Conservation (phyloP, 2,329 filamentous ascomycete species). For the Ustilaginoidea virens region DNA sequence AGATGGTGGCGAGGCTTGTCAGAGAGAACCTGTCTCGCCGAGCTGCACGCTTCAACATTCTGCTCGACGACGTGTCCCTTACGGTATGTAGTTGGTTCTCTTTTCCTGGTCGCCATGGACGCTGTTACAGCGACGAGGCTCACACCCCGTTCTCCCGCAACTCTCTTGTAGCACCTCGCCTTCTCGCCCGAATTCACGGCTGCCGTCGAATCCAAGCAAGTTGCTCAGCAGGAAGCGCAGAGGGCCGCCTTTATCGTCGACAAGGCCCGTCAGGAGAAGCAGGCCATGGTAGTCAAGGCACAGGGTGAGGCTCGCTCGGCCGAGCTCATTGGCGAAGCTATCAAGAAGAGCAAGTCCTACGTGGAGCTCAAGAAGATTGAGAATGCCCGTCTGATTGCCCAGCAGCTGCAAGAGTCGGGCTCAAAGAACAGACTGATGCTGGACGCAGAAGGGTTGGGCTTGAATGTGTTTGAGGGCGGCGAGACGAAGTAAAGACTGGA, state of each 20-base stretch:
- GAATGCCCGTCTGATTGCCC: slow-evolving; percentile 82
- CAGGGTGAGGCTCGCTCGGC: slow-evolving; percentile 98
- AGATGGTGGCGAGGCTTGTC: slow-evolving; percentile 84
- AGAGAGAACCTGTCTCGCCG: slow-evolving; percentile 83
- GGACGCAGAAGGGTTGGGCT: slow-evolving; percentile 75
- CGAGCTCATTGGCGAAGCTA: slow-evolving; percentile 93
- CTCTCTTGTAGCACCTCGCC: slow-evolving; percentile 41
- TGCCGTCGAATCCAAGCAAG: slow-evolving; percentile 59
- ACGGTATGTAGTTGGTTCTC: slow-evolving; percentile 45
- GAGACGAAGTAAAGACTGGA: slow-evolving; percentile 25
- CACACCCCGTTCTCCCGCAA: not conserved
- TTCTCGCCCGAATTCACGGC: slow-evolving; percentile 63
- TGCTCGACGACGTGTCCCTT: slow-evolving; percentile 91
- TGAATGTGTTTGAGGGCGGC: slow-evolving; percentile 59
- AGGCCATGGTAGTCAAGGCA: slow-evolving; percentile 93
- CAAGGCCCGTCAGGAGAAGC: slow-evolving; percentile 98
- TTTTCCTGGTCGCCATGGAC: not conserved
- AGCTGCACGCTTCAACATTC: slow-evolving; percentile 92
- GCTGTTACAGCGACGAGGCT: too few relatives aligned
- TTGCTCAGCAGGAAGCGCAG: slow-evolving; percentile 84
- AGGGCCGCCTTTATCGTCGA: slow-evolving; percentile 94
- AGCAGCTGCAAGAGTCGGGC: slow-evolving; percentile 69
- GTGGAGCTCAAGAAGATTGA: slow-evolving; percentile 96
- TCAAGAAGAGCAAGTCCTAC: slow-evolving; percentile 98
- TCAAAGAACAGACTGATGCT: slow-evolving; percentile 89